These are phyloP conservation scores for Sideroxylon spinosum DNA, from an alignment of 179 eudicot species.

Conservation along the genomic window DNA sequence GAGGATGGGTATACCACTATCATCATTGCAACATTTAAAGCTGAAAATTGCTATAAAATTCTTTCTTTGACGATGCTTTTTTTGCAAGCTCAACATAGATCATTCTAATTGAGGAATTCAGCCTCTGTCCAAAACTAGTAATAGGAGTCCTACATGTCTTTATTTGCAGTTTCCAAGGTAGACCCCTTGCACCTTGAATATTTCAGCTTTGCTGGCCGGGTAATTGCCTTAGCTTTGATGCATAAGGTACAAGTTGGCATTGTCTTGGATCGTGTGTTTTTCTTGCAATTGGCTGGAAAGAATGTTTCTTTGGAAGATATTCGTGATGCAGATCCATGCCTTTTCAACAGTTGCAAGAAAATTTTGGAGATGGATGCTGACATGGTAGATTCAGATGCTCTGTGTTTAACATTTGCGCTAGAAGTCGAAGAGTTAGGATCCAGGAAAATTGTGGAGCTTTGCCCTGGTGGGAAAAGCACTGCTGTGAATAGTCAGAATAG, in stretches of 20 bases:
- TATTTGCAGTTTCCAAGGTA: conserved; percentile 82
- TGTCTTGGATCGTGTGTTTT: conserved; percentile 73
- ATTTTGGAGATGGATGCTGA: conserved; percentile 83
- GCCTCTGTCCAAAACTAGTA: neutral
- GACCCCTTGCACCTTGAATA: conserved; percentile 75
- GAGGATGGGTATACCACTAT: neutral
- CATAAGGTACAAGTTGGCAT: conserved; percentile 85
- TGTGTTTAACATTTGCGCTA: conserved; percentile 72
- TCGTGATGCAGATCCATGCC: conserved; percentile 72
- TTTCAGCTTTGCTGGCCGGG: conserved; percentile 77
- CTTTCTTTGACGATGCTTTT: neutral
- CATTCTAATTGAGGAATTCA: neutral
- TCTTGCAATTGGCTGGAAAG: conserved; percentile 64
- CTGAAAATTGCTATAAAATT: neutral
- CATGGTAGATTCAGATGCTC: conserved; percentile 72
- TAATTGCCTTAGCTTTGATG: conserved; percentile 81
- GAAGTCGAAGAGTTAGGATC: conserved; percentile 81
- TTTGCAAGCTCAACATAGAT: neutral
- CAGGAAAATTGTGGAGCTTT: conserved; percentile 68
- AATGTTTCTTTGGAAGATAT: conserved; percentile 66
- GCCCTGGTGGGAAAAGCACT: conserved; percentile 52
- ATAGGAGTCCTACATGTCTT: conserved; percentile 14
- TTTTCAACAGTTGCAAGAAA: conserved; percentile 83
- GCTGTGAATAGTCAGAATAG: conserved; percentile 72
- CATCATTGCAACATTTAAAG: neutral